Evolutionary conservation across 2,329 filamentous ascomycete species (phyloP).

Genomic region (Drechslera avenae): DNA sequence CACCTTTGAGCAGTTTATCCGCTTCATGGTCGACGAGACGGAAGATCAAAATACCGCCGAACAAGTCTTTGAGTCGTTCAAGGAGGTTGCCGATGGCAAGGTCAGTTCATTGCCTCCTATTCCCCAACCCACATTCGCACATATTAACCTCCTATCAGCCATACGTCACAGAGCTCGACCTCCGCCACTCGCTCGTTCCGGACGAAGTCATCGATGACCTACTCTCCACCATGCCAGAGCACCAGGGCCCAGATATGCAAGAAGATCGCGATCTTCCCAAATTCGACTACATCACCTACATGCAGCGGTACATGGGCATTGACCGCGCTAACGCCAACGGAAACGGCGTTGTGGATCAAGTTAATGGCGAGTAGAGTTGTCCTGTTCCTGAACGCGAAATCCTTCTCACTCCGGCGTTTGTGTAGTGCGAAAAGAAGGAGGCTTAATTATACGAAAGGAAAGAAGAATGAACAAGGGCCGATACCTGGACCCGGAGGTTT

Average conservation of each 20-base stretch:
- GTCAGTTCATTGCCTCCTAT: slow-evolving; percentile 46
- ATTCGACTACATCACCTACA: slow-evolving; percentile 96
- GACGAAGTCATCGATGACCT: slow-evolving; percentile 97
- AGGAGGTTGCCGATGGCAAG: slow-evolving; percentile 96
- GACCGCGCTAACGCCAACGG: slow-evolving; percentile 29
- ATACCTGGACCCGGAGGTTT: too few relatives aligned
- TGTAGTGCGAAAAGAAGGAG: slow-evolving; percentile 5
- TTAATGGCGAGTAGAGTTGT: slow-evolving; percentile 30
- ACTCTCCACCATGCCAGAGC: slow-evolving; percentile 80
- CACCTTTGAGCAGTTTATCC: slow-evolving; percentile 97
- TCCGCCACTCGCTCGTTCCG: slow-evolving; percentile 91
- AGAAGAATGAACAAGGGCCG: too few relatives aligned
- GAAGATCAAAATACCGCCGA: slow-evolving; percentile 99
- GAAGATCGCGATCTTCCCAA: slow-evolving; percentile 84
- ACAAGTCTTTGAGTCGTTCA: slow-evolving; percentile 97
- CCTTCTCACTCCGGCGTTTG: slow-evolving; percentile 24
- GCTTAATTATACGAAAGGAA: too few relatives aligned
- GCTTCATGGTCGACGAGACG: slow-evolving; percentile 98
- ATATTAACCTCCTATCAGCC: slow-evolving; percentile 56
- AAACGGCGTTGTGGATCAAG: slow-evolving; percentile 25
- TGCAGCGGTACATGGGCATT: slow-evolving; percentile 70
- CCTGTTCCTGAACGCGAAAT: slow-evolving; percentile 12
- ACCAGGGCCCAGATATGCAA: slow-evolving; percentile 82
- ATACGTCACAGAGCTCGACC: slow-evolving; percentile 96
- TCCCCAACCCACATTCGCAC: not conserved